These are phyloP conservation scores for Aethionema arabicum DNA, from an alignment of 345 rosid species.

Conservation along the genomic window DNA sequence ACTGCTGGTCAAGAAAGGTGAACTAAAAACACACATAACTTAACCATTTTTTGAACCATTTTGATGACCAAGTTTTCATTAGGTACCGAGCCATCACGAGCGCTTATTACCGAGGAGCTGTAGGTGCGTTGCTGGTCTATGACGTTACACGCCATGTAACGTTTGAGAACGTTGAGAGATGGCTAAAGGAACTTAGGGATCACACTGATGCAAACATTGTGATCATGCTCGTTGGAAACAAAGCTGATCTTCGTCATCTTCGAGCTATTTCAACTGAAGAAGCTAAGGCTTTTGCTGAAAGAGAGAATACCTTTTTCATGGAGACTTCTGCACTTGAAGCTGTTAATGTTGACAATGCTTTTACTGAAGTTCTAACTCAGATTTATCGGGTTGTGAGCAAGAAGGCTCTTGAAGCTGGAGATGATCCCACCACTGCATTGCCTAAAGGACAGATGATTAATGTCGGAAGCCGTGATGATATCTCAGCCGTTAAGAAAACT, in stretches of 20 bases:
- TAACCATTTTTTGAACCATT: neutral
- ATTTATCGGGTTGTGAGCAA: slow-evolving; percentile 75
- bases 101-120: slow-evolving; percentile 88
- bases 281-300: slow-evolving; percentile 63
- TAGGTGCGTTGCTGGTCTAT: slow-evolving; percentile 78
- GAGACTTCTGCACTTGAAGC: slow-evolving; percentile 92
- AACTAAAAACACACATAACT: neutral
- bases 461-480: slow-evolving; percentile 68
- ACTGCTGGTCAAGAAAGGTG: slow-evolving; percentile 96
- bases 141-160: slow-evolving; percentile 86
- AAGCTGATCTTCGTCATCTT: slow-evolving; percentile 83
- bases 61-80: neutral
- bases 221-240: slow-evolving; percentile 91
- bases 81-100: slow-evolving; percentile 87
- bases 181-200: slow-evolving; percentile 86
- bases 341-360: slow-evolving; percentile 75
- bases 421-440: slow-evolving; percentile 76
- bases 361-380: slow-evolving; percentile 79
- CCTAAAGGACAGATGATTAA: slow-evolving; percentile 80
- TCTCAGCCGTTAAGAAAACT: slow-evolving; percentile 70
- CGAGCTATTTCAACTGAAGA: slow-evolving; percentile 74
- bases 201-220: slow-evolving; percentile 84
- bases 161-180: slow-evolving; percentile 81
- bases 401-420: slow-evolving; percentile 79
- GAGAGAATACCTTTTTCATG: slow-evolving; percentile 75